These are phyloP conservation scores for Wickerhamomyces sp. DNA, from an alignment of 1,139 yeast species.

Conservation along the genomic window DNA sequence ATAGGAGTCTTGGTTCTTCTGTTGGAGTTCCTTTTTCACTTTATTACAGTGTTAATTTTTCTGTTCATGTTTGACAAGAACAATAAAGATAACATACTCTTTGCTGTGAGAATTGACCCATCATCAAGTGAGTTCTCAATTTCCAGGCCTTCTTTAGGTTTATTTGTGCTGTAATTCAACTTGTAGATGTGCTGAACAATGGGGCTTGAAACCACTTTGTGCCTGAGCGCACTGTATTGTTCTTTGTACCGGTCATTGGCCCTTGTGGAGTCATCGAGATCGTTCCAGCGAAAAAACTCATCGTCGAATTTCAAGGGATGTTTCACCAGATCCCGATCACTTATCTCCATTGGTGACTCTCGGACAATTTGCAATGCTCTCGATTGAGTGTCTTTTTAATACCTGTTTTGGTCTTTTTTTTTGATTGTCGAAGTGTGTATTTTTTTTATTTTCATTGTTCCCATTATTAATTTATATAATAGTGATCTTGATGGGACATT, in stretches of 20 bases:
- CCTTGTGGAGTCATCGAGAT: neutral
- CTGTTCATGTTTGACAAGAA: no score
- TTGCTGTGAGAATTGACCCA: slow-evolving; percentile 13
- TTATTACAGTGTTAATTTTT: no score
- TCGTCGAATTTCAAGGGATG: neutral
- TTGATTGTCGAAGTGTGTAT: no score
- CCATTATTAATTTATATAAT: no score
- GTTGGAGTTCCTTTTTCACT: slow-evolving; percentile 14
- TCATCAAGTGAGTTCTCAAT: slow-evolving; percentile 7
- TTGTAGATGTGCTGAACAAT: slow-evolving; percentile 10
- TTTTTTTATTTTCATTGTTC: no score
- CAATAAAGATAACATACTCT: slow-evolving; percentile 3
- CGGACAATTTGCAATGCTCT: no score
- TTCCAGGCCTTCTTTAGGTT: slow-evolving; percentile 18
- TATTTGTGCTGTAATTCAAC: slow-evolving; percentile 11
- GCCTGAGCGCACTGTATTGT: slow-evolving; percentile 14
- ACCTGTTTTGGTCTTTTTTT: no score
- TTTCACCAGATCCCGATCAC: slow-evolving; percentile 4
- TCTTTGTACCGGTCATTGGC: slow-evolving; percentile 1
- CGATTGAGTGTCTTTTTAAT: no score
- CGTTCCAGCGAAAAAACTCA: slow-evolving; percentile 7
- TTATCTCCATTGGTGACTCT: slow-evolving; percentile 11
- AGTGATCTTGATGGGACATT: no score
- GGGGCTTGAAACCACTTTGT: slow-evolving; percentile 16
- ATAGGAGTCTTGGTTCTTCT: slow-evolving; percentile 18